These are phyloP conservation scores for Phallus indusiatus DNA, from an alignment of 768 basidiomycete genomes.

Conservation along the genomic window DNA sequence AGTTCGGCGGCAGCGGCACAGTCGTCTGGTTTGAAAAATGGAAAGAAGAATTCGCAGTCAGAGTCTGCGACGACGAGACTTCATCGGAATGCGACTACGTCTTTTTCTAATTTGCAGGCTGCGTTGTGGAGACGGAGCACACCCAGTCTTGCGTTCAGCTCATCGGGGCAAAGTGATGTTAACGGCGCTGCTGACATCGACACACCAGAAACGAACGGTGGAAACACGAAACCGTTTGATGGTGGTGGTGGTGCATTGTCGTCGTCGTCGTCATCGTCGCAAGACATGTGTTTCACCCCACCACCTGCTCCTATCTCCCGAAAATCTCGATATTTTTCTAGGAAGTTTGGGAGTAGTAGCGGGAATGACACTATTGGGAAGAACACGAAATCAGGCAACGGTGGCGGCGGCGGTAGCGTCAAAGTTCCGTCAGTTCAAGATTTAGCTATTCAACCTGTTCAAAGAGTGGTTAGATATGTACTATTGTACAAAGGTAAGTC, in stretches of 20 bases:
- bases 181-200: too few species aligned
- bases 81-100: not conserved
- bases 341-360: not conserved
- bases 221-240: too few species aligned
- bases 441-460: conserved; percentile 53
- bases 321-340: not conserved
- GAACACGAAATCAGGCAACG: not conserved
- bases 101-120: not conserved
- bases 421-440: conserved; percentile 36
- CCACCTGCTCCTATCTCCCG: not conserved
- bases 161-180: not conserved
- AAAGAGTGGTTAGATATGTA: conserved; percentile 56
- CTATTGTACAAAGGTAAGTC: conserved; percentile 47
- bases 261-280: not conserved
- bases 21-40: too few species aligned
- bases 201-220: too few species aligned
- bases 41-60: not conserved
- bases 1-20: not conserved
- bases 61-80: not conserved
- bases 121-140: not conserved
- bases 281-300: not conserved
- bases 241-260: too few species aligned
- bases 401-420: too few species aligned
- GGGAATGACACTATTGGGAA: not conserved
- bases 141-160: not conserved